These are phyloP conservation scores for Oropetium thomaeum DNA, from an alignment of 176 grass and related monocot species.

Conservation along the genomic window DNA sequence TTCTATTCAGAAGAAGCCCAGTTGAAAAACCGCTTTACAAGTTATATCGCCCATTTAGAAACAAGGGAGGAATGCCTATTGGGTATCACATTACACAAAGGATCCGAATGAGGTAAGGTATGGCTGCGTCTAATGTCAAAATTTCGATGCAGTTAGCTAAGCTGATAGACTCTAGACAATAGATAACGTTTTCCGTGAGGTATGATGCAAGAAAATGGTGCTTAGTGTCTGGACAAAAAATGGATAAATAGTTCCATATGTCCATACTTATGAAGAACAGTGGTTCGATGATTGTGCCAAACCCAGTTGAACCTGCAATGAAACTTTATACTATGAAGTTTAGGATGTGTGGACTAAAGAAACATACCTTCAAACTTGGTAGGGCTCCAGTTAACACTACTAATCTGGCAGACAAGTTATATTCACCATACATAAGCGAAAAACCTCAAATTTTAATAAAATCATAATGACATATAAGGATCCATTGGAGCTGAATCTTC, in stretches of 20 bases:
- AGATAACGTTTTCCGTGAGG: not conserved
- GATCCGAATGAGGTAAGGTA: not conserved
- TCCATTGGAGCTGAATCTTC: not conserved
- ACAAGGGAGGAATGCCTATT: not conserved
- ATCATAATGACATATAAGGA: not conserved
- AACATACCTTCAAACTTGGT: not conserved
- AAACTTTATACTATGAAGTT: not conserved
- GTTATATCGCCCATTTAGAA: not conserved
- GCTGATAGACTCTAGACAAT: not conserved
- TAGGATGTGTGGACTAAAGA: not conserved
- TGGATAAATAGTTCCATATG: not conserved
- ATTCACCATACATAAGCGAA: not conserved
- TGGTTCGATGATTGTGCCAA: not conserved
- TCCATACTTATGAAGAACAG: not conserved
- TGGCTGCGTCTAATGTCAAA: not conserved
- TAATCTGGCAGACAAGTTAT: not conserved
- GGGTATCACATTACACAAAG: not conserved
- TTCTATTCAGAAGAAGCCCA: not conserved
- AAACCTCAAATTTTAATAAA: not conserved
- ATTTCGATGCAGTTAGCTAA: too few species aligned
- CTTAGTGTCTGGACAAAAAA: not conserved
- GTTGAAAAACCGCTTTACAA: constrained; percentile 14
- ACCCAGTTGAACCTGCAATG: not conserved
- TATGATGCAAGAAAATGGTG: not conserved
- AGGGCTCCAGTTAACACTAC: not conserved